Conservation (phyloP, 2,329 filamentous ascomycete species). For the Sarocladiaceae sp. region DNA sequence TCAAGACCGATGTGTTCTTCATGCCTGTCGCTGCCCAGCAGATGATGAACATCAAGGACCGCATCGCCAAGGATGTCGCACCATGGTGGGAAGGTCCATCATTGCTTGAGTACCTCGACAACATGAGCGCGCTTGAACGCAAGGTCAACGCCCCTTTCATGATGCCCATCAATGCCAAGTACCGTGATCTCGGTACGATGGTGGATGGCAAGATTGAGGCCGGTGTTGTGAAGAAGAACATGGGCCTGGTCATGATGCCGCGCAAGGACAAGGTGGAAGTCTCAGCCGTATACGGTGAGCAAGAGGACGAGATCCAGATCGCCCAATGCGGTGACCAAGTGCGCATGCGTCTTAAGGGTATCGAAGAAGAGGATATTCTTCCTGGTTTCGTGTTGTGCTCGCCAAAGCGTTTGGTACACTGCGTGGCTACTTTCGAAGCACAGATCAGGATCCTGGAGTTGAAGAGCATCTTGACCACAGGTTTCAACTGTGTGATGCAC, state of each 20-base stretch:
- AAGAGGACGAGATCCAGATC: conserved; percentile 81
- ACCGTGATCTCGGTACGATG: conserved; percentile 95
- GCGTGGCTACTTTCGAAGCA: conserved; percentile 84
- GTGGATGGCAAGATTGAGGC: conserved; percentile 97
- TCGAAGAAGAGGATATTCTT: conserved; percentile 95
- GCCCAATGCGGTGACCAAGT: conserved; percentile 94
- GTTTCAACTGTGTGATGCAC: conserved; percentile 97
- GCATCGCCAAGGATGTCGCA: conserved; percentile 69
- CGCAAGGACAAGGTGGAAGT: conserved; percentile 80
- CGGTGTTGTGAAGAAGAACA: conserved; percentile 87
- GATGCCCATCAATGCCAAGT: conserved; percentile 97
- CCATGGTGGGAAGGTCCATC: conserved; percentile 89
- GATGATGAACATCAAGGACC: conserved; percentile 80
- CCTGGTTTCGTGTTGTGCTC: conserved; percentile 97
- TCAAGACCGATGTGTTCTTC: conserved; percentile 88
- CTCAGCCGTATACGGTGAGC: conserved; percentile 87
- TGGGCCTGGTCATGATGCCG: conserved; percentile 89
- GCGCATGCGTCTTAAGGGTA: conserved; percentile 83
- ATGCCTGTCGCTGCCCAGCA: conserved; percentile 95
- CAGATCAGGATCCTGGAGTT: conserved; percentile 94
- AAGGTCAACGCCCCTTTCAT: conserved; percentile 98
- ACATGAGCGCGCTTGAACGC: conserved; percentile 87
- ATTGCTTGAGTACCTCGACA: conserved; percentile 90
- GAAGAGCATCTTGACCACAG: conserved; percentile 88
- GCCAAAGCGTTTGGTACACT: conserved; percentile 88